Conservation (phyloP, 164 flowering plant genomes). For the Macadamia integrifolia region DNA sequence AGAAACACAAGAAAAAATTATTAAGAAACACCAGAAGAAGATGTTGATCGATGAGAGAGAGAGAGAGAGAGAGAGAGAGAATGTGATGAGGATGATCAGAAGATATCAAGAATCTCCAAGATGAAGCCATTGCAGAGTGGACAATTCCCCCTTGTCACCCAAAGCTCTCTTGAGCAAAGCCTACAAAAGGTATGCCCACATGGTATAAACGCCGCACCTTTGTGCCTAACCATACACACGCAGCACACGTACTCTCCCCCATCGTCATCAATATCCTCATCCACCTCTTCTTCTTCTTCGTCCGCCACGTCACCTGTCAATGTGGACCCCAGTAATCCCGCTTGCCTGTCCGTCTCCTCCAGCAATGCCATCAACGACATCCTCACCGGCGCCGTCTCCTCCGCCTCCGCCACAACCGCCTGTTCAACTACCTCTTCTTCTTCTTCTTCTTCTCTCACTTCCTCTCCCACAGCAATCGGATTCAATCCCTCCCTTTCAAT, state of each 20-base stretch:
- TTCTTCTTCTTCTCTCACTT: not conserved
- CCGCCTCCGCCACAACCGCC: constrained; percentile 6
- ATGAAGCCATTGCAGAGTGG: constrained; percentile 80
- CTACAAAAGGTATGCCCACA: constrained; percentile 93
- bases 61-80: too few species aligned
- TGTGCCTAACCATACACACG: constrained; percentile 93
- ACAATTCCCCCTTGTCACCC: constrained; percentile 69
- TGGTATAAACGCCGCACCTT: constrained; percentile 86
- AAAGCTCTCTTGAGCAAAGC: constrained; percentile 76
- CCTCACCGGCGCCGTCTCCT: constrained; percentile 29
- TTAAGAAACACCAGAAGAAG: too few species aligned
- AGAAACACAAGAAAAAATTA: not conserved
- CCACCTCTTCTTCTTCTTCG: constrained; percentile 25
- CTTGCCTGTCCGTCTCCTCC: constrained; percentile 61
- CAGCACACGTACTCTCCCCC: constrained; percentile 43
- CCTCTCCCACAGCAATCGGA: constrained; percentile 3
- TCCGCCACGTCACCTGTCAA: constrained; percentile 23
- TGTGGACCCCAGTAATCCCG: constrained; percentile 20
- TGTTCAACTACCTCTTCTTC: not conserved
- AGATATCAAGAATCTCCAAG: constrained; percentile 76
- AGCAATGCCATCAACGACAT: constrained; percentile 83
- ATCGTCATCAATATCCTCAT: constrained; percentile 24
- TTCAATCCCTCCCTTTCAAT: not conserved
- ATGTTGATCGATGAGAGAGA: too few species aligned
- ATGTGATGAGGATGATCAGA: constrained; percentile 24